Evolutionary conservation across 192 early-diverging fungal species (phyloP).

Genomic region (Umbelopsis ramanniana): DNA sequence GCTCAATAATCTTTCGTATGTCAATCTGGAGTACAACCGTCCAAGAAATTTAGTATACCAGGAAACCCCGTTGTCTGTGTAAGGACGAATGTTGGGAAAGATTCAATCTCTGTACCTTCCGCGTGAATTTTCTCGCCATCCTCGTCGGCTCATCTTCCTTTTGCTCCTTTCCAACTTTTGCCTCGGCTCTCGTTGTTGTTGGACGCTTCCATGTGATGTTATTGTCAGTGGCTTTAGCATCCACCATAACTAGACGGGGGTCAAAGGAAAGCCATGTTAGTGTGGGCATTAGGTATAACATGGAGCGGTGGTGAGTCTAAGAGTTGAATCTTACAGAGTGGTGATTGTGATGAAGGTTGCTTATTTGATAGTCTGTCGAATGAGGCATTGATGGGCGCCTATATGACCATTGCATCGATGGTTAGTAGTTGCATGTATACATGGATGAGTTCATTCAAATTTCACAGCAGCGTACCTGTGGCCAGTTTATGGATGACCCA

Average conservation of each 20-base stretch:
- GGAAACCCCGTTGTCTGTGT: background rate
- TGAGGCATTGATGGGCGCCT: conserved; percentile 32
- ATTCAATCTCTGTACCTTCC: conserved; percentile 6
- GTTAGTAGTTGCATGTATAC: background rate
- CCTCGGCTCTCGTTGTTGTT: background rate
- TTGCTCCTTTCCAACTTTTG: background rate
- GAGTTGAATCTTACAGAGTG: conserved; percentile 17
- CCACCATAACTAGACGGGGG: background rate
- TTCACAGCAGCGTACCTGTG: conserved; percentile 17
- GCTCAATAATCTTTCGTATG: conserved; percentile 35
- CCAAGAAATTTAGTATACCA: background rate
- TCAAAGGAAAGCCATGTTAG: background rate
- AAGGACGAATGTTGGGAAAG: background rate
- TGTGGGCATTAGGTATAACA: background rate
- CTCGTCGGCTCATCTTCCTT: conserved; percentile 16
- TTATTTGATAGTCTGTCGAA: conserved; percentile 18
- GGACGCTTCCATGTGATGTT: background rate
- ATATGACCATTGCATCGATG: background rate
- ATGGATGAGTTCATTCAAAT: background rate
- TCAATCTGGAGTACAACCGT: conserved; percentile 21
- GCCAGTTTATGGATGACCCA: conserved; percentile 32
- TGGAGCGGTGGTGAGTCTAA: no score
- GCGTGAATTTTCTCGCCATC: conserved; percentile 23
- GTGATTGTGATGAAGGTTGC: background rate
- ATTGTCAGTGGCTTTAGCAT: background rate